A percentile compares a stretch with the other conserved stretches of the same genome.
These are phyloP conservation scores for Clarireedia paspali DNA, from an alignment of 2,329 filamentous ascomycete genomes.

Conservation along the genomic window DNA sequence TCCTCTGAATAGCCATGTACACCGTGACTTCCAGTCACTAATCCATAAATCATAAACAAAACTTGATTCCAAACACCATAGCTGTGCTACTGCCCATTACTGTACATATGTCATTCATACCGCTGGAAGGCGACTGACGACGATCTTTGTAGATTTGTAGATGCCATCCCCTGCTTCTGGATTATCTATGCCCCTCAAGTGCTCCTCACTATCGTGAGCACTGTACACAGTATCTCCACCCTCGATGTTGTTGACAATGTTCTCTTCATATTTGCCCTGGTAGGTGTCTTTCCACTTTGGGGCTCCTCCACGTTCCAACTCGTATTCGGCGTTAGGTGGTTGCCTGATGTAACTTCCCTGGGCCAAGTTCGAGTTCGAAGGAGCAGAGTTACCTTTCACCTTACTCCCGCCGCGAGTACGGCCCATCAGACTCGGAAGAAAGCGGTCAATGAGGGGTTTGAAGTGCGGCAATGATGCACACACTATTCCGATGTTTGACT, in stretches of 20 bases:
- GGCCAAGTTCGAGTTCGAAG: not conserved
- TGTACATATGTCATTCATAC: no score
- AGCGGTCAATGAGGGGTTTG: slow-evolving; percentile 5
- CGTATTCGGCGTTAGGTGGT: not conserved
- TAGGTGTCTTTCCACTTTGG: not conserved
- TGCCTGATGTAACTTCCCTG: slow-evolving; percentile 1
- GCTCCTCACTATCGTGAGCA: slow-evolving; percentile 1
- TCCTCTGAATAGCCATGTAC: no score
- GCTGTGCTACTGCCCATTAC: no score
- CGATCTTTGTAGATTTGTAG: not conserved
- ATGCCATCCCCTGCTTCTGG: not conserved
- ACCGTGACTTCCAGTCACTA: no score
- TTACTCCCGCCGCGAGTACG: not conserved
- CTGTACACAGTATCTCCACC: not conserved
- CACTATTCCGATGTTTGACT: slow-evolving; percentile 4
- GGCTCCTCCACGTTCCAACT: not conserved
- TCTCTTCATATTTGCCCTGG: not conserved
- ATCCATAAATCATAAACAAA: no score
- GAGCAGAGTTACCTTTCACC: not conserved
- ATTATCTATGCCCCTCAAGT: not conserved
- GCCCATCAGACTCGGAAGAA: not conserved
- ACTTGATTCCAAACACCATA: no score
- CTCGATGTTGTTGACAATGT: not conserved
- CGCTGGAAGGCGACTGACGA: not conserved
- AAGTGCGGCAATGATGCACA: slow-evolving; percentile 6